Evolutionary conservation across 2,329 filamentous ascomycete species (phyloP).

Genomic region (Cercospora citrullina): DNA sequence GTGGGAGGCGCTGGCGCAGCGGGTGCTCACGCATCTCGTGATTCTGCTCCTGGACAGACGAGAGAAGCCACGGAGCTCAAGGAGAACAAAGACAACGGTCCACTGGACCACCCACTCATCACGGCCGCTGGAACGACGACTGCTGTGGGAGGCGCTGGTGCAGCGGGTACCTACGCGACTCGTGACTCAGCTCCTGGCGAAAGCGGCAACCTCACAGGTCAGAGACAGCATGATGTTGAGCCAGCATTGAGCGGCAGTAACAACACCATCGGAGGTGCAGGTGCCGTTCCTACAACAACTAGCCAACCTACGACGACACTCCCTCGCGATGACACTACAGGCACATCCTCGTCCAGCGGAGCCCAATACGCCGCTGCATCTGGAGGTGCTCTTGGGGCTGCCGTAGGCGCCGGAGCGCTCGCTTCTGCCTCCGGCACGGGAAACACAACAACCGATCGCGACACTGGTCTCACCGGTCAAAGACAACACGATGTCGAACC

Average conservation of each 20-base stretch:
- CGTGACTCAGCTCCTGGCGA: neutral
- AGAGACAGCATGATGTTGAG: constrained; percentile 5
- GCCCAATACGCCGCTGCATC: neutral
- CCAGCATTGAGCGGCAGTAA: neutral
- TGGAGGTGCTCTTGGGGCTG: neutral
- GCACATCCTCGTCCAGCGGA: neutral
- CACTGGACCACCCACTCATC: constrained; percentile 10
- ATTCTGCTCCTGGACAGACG: neutral
- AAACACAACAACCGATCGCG: neutral
- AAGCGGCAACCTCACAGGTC: neutral
- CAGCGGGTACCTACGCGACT: neutral
- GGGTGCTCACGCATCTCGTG: neutral
- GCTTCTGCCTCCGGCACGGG: neutral
- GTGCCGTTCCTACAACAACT: neutral
- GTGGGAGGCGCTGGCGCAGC: neutral
- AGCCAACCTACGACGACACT: neutral
- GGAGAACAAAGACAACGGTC: constrained; percentile 1
- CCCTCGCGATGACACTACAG: neutral
- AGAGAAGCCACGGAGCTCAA: neutral
- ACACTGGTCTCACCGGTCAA: neutral
- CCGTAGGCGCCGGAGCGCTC: neutral
- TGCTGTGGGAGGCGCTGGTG: neutral
- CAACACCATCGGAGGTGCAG: neutral
- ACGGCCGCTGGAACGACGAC: neutral
- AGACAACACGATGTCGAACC: constrained; percentile 5